These are phyloP conservation scores for Sordariomycetes sp. DNA, from an alignment of 2,329 filamentous ascomycete species.

Conservation along the genomic window DNA sequence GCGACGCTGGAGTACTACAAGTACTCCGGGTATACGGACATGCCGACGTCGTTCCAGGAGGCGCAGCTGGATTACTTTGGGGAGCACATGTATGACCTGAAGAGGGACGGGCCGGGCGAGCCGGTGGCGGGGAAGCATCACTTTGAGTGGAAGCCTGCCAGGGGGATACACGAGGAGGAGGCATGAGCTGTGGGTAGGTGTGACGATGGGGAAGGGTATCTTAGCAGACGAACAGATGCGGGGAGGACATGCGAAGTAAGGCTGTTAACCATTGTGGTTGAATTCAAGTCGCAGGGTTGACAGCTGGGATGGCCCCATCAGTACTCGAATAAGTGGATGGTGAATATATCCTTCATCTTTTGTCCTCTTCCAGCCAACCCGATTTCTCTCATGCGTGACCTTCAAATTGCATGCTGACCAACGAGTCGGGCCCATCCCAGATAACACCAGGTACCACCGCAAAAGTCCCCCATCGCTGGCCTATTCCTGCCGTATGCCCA, in stretches of 20 bases:
- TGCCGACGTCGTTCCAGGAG: slow-evolving; percentile 61
- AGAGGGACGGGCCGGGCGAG: slow-evolving; percentile 37
- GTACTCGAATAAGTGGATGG: too few species aligned
- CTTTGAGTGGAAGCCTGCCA: slow-evolving; percentile 47
- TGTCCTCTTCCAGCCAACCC: too few species aligned
- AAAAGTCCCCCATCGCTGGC: too few species aligned
- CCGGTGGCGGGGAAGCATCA: slow-evolving; percentile 48
- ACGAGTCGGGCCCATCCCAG: too few species aligned
- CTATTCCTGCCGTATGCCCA: too few species aligned
- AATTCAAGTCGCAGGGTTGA: too few species aligned
- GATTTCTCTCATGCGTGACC: too few species aligned
- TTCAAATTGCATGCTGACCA: too few species aligned
- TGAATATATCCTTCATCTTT: too few species aligned
- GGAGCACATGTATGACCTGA: slow-evolving; percentile 52
- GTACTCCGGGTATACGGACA: slow-evolving; percentile 43
- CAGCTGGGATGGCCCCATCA: too few species aligned
- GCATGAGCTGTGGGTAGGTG: not conserved
- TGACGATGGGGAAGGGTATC: not conserved
- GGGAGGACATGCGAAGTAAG: not conserved
- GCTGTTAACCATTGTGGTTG: slow-evolving; percentile 11
- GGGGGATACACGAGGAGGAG: not conserved
- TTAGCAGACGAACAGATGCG: not conserved
- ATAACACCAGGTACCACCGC: too few species aligned
- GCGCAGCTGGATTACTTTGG: slow-evolving; percentile 64
- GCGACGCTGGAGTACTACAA: slow-evolving; percentile 59